Base-by-base conservation (phyloP, 495 filamentous ascomycete species). In the Aspergillus heteromorphus region DNA sequence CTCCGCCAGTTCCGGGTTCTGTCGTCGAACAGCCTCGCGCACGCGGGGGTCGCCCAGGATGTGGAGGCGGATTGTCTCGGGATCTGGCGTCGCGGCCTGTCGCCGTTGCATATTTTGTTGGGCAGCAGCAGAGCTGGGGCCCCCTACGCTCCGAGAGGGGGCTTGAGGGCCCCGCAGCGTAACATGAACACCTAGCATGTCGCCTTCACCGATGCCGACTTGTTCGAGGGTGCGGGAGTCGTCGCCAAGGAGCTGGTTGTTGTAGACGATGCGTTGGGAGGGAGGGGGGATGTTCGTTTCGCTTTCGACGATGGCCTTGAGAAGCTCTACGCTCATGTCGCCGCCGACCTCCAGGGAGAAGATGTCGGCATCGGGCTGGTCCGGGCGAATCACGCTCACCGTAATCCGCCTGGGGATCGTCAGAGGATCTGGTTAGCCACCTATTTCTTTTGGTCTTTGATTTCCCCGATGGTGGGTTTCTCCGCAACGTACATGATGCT, bases 161-260 rank as follows among this genome's bases (percentile, higher is more conserved):
- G 59, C 31, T 16, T 56, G 61, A n/a, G 62, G 58, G 8, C 49
- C 48, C 19, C 59, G 60, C 36, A 70, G 50, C 45, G 79, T 78
- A 55, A 92, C 84, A 65, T 92, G 87, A 48, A 96, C 78, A 11
- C 87, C 89, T 34, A 98, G 77, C 90, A 98, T 92, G 57, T 97
- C 95, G 48, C 91, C 91, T 70, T 96, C 89, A 23, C 75, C 82
- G 59, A 98, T 88, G 9, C 86, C 80, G n/a, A 89, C 82, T 57
- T 93, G 80, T 51, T 87, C 79, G 45, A 98, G 79, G 6, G 90
- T 95, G 67, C 87, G 87, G 21, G 79, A 68, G 58, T 92, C 85
- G 67, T 90, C 85, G 42, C 69, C 75, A 47, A 98, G 83, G 19
- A 93, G 82, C 41, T 83, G 82, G 53, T 91, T 92, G 65, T 97